Conservation (phyloP, 106 monocot genomes). For the Allium fistulosum region DNA sequence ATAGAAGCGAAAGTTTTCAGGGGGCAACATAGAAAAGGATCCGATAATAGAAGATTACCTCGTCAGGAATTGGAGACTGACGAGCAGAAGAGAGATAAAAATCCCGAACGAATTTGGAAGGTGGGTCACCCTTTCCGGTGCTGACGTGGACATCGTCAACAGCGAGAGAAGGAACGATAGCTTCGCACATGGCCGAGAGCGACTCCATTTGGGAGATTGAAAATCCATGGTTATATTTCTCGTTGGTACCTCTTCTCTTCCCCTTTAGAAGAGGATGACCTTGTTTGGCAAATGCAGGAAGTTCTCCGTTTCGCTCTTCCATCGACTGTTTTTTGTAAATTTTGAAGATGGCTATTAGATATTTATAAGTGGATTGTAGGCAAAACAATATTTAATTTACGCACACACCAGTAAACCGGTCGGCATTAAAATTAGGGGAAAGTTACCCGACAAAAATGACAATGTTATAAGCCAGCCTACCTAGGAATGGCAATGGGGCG, state of each 20-base stretch:
- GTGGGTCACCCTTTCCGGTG: slow-evolving; percentile 34
- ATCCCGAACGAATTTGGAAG: slow-evolving; percentile 32
- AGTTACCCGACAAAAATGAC: too few relatives aligned
- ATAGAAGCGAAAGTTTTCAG: too few relatives aligned
- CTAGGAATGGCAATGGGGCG: too few relatives aligned
- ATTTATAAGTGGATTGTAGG: too few relatives aligned
- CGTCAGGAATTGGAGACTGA: slow-evolving; percentile 49
- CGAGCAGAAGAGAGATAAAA: slow-evolving; percentile 61
- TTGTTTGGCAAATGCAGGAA: neutral
- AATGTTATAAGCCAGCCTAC: too few relatives aligned
- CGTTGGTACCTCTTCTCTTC: slow-evolving; percentile 8
- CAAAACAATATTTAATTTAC: too few relatives aligned
- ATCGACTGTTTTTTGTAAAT: too few relatives aligned
- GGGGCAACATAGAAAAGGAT: too few relatives aligned
- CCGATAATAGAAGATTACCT: slow-evolving; percentile 22
- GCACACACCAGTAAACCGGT: too few relatives aligned
- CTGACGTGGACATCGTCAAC: slow-evolving; percentile 16
- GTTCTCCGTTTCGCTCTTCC: too few relatives aligned
- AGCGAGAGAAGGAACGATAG: slow-evolving; percentile 51
- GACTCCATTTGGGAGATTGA: slow-evolving; percentile 40
- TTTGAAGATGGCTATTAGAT: too few relatives aligned
- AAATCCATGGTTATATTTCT: slow-evolving; percentile 46
- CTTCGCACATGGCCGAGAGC: slow-evolving; percentile 65
- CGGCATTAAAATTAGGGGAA: too few relatives aligned
- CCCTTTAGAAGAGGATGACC: slow-evolving; percentile 61